These are phyloP conservation scores for Penicillium crystallinum DNA, from an alignment of 495 filamentous ascomycete species.

Conservation along the genomic window DNA sequence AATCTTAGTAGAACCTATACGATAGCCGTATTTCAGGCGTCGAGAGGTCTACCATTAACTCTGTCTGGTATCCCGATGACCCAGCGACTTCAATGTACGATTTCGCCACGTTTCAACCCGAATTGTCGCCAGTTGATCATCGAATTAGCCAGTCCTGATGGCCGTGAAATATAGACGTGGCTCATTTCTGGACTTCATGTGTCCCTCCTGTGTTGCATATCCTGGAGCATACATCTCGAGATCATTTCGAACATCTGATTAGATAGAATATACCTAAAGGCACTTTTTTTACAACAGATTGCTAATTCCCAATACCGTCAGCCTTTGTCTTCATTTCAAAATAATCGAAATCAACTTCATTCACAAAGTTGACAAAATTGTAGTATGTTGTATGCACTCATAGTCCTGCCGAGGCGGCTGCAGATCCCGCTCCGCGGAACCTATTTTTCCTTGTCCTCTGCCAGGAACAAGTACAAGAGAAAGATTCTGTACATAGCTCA, in stretches of 20 bases:
- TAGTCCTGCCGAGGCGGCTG: slow-evolving; percentile 7
- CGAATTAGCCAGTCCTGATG: not conserved
- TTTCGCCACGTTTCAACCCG: slow-evolving; percentile 1
- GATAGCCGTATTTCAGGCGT: slow-evolving; percentile 17
- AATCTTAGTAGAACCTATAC: slow-evolving; percentile 17
- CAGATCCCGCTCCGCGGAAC: slow-evolving; percentile 17
- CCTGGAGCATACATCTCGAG: not conserved
- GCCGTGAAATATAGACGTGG: not conserved
- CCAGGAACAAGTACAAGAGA: not conserved
- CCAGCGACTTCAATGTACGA: not conserved
- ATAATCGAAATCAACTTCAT: not conserved
- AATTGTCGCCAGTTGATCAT: not conserved
- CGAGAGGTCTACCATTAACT: slow-evolving; percentile 11
- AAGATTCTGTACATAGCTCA: not conserved
- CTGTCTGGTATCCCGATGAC: slow-evolving; percentile 9
- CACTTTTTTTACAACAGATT: not conserved
- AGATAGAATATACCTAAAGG: not conserved
- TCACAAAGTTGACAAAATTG: too few relatives aligned
- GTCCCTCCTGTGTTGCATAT: not conserved
- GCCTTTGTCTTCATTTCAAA: not conserved
- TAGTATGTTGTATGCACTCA: not conserved
- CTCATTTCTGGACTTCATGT: not conserved
- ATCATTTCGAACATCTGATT: not conserved
- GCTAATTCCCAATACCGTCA: not conserved
- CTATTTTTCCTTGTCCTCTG: not conserved